Percentiles rank a stretch among this genome's conserved stretches.
These are phyloP conservation scores for Linum trigynum DNA, from an alignment of 345 rosid genomes.

Conservation along the genomic window DNA sequence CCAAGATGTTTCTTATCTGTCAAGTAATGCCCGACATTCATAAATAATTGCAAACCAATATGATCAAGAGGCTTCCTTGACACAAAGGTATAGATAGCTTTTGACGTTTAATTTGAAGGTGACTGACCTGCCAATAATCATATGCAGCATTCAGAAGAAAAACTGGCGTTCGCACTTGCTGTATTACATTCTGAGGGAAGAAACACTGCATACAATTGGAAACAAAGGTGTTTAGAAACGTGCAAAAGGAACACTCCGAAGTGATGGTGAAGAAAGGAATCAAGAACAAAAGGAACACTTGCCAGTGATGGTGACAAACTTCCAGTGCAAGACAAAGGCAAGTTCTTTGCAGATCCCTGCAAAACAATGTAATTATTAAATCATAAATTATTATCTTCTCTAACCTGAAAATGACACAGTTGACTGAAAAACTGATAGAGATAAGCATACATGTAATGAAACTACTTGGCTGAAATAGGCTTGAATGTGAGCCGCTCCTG, in stretches of 20 bases:
- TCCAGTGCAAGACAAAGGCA: conserved; percentile 73
- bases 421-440: background rate
- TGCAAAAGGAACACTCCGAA: background rate
- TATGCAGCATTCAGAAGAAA: conserved; percentile 88
- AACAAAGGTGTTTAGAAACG: background rate
- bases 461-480: conserved; percentile 59
- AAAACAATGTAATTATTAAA: conserved; percentile 3
- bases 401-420: background rate
- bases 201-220: conserved; percentile 47
- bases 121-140: conserved; percentile 92
- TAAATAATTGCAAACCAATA: too few species aligned
- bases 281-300: background rate
- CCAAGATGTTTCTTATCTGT: conserved; percentile 76
- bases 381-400: background rate
- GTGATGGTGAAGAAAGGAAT: background rate
- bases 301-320: conserved; percentile 53
- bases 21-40: too few species aligned
- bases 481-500: conserved; percentile 53
- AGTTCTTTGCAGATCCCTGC: conserved; percentile 72
- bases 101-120: too few species aligned
- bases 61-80: too few species aligned
- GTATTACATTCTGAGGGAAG: conserved; percentile 74
- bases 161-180: conserved; percentile 61
- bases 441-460: conserved; percentile 59
- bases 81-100: too few species aligned